phyloP scores from a whole-genome alignment of 2,329 filamentous ascomycete genomes.

The Coniochaeta sp. region DNA sequence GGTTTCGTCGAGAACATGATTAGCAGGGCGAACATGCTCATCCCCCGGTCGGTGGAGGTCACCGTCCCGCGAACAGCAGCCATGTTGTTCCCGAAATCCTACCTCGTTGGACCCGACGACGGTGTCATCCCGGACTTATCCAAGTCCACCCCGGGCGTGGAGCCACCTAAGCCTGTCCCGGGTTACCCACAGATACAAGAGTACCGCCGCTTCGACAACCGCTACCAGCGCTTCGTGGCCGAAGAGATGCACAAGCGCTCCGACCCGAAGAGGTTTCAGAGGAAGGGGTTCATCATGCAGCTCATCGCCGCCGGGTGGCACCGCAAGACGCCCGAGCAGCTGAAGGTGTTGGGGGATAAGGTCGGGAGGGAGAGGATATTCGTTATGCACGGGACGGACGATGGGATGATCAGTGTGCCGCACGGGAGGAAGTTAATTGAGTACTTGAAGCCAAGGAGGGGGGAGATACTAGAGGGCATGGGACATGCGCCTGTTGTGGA shows the following conservation, averaged over 20 bases:
- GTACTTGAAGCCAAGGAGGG: constrained; percentile 54
- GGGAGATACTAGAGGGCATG: constrained; percentile 59
- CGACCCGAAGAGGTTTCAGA: constrained; percentile 53
- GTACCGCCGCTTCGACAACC: constrained; percentile 60
- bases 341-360: constrained; percentile 56
- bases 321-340: constrained; percentile 61
- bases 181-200: background rate
- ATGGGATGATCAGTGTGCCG: constrained; percentile 69
- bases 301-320: constrained; percentile 75
- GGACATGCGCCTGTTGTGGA: constrained; percentile 74
- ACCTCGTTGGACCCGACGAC: constrained; percentile 56
- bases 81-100: constrained; percentile 59
- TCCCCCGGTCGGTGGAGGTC: constrained; percentile 64
- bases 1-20: constrained; percentile 59
- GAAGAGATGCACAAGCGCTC: constrained; percentile 68
- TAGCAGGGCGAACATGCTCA: constrained; percentile 46
- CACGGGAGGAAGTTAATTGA: constrained; percentile 65
- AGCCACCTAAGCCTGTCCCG: constrained; percentile 5
- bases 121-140: constrained; percentile 38
- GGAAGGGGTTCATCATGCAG: constrained; percentile 67
- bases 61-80: constrained; percentile 57
- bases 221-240: constrained; percentile 77
- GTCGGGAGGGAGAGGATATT: constrained; percentile 70
- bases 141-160: constrained; percentile 12
- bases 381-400: constrained; percentile 67